Conservation (phyloP, 192 early-diverging fungal species). For the Lobulomyces angularis region DNA sequence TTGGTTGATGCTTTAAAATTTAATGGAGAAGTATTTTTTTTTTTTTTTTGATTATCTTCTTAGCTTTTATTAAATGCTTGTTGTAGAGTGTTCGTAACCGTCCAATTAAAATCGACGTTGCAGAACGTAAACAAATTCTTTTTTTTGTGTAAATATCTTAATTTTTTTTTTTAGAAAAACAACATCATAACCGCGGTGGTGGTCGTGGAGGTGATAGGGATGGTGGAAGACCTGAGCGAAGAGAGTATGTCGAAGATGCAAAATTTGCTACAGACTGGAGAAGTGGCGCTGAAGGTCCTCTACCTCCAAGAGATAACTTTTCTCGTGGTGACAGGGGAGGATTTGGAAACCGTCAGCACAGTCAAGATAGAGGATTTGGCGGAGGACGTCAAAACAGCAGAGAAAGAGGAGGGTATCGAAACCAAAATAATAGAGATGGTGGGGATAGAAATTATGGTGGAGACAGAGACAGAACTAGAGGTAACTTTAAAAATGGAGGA, state of each 20-base stretch:
- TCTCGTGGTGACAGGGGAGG: not conserved
- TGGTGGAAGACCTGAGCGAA: conserved; percentile 12
- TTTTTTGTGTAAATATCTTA: no score
- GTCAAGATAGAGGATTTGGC: not conserved
- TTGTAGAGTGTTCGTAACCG: conserved; percentile 51
- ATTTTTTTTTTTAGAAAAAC: no score
- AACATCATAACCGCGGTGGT: conserved; percentile 3
- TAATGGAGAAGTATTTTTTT: conserved; percentile 31
- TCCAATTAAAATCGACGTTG: conserved; percentile 70
- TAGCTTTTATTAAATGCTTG: not conserved
- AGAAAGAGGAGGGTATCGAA: no score
- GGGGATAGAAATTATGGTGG: not conserved
- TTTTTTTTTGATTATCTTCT: not conserved
- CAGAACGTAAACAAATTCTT: conserved; percentile 83
- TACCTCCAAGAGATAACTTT: not conserved
- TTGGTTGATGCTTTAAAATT: conserved; percentile 66
- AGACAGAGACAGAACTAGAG: no score
- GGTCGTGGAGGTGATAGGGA: conserved; percentile 4
- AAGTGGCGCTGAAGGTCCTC: not conserved
- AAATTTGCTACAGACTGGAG: not conserved
- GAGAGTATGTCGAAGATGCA: not conserved
- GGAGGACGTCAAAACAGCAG: no score
- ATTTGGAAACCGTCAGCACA: not conserved
- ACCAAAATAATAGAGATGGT: conserved; percentile 1
- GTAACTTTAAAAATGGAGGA: no score